Evolutionary conservation across 2,329 filamentous ascomycete species (phyloP).

Genomic region (Talaromyces sp.): DNA sequence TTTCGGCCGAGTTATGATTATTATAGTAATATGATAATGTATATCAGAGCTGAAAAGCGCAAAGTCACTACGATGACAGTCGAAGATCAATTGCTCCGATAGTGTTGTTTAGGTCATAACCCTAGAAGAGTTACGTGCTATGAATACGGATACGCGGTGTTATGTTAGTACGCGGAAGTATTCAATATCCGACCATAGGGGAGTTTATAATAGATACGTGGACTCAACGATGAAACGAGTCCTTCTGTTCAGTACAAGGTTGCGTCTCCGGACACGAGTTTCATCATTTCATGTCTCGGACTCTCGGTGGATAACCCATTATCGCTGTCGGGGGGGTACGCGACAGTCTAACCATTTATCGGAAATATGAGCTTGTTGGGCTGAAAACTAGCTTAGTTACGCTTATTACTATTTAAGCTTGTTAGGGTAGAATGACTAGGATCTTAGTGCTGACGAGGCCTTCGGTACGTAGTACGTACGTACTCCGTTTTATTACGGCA

Average conservation of each 20-base stretch:
- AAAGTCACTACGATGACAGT: not conserved
- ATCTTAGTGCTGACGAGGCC: not conserved
- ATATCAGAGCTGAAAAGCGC: not conserved
- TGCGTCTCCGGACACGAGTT: not conserved
- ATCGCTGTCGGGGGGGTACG: not conserved
- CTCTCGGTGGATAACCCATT: not conserved
- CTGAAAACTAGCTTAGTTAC: not conserved
- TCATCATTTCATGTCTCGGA: slow-evolving; percentile 1
- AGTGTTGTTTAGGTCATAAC: not conserved
- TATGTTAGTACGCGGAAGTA: not conserved
- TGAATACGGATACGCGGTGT: not conserved
- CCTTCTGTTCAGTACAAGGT: not conserved
- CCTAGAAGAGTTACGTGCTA: not conserved
- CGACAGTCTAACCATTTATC: not conserved
- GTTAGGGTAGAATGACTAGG: not conserved
- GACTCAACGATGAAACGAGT: not conserved
- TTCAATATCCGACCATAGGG: not conserved
- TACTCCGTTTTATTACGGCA: not conserved
- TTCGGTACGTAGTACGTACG: not conserved
- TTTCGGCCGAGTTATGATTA: not conserved
- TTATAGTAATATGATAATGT: not conserved
- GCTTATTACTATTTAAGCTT: slow-evolving; percentile 1
- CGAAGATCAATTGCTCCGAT: not conserved
- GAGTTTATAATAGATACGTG: not conserved
- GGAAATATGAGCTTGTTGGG: not conserved